phyloP scores from a whole-genome alignment of 192 early-diverging fungal species.

The Coemansia sp. region DNA sequence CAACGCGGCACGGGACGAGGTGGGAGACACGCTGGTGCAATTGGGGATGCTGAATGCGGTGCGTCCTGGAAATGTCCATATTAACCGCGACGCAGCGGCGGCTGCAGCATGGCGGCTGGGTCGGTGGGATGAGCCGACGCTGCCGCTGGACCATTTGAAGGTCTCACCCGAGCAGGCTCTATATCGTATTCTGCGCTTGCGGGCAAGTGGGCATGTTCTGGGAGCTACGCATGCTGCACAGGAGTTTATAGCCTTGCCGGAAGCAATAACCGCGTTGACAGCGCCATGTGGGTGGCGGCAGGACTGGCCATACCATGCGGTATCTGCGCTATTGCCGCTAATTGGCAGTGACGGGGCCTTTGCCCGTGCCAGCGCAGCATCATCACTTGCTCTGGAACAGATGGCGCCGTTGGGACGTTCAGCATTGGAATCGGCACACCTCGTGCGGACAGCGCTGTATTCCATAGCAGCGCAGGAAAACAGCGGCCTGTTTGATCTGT shows the following conservation, averaged over 20 bases:
- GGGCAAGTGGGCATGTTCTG: conserved; percentile 17
- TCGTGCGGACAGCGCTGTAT: conserved; percentile 38
- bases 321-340: conserved; percentile 34
- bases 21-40: conserved; percentile 42
- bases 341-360: conserved; percentile 9
- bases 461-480: conserved; percentile 30
- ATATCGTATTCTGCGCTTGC: conserved; percentile 38
- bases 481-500: conserved; percentile 18
- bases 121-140: conserved; percentile 40
- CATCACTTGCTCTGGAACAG: conserved; percentile 19
- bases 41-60: conserved; percentile 40
- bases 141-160: conserved; percentile 10
- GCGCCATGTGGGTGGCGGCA: conserved; percentile 13
- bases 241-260: conserved; percentile 19
- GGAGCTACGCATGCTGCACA: conserved; percentile 18
- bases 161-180: conserved; percentile 23
- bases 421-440: conserved; percentile 20
- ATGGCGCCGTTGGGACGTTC: conserved; percentile 13
- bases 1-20: conserved; percentile 1
- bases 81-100: conserved; percentile 17
- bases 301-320: conserved; percentile 33
- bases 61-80: conserved; percentile 7
- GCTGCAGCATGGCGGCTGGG: conserved; percentile 50
- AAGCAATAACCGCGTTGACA: conserved; percentile 22
- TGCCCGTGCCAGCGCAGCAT: conserved; percentile 15